Evolutionary conservation across 371 early-diverging fungal genomes (phyloP), one percentile per base, ranked within the genome.

Genomic region (Massospora cicadina): DNA sequence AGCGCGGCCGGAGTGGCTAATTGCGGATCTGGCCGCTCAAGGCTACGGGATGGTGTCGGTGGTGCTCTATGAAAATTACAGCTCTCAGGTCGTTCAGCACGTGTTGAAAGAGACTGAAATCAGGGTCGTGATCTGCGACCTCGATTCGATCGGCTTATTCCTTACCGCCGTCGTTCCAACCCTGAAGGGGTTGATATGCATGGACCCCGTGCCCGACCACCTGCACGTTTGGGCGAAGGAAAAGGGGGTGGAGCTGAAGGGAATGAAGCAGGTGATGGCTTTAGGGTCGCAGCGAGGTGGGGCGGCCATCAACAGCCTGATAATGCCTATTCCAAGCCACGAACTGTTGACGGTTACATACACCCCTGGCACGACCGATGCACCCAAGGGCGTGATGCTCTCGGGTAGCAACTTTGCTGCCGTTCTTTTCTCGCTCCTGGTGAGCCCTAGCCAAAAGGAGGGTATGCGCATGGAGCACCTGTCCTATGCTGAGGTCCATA

Each of bases 1-100:
- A 53, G 27, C 55, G 10, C 55, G 26, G 26, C 55, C 63, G n/a
- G 63, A 63, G 12, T 63, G 63, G 63, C 17, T 63, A 25, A 25
- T 63, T n/a, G 55, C 29, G 17, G 63, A 63, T 55, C 29, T 63
- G 55, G 63, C 63, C 1, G n/a, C 55, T 63, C 63, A 63, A 43
- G 63, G 54, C 21, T 63, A 54, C n/a, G 25, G 55, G 10, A 23
- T 53, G 55, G 17, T 54, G 2, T 54, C 63, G 2, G 53, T 63
- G 21, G 29, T 54, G 13, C 55, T 63, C 17, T 54, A 54, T 25
- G 63, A 63, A 26, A 33, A 63, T 55, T 63, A 26, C 29, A 54
- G 27, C 21, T 2, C 29, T 2, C 24, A 53, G 27, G 27, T 3
- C 13, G 24, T 63, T 27, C 7, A 17, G 12, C 53, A 63, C 29